Percentiles rank a stretch among this genome's conserved stretches.
Evolutionary conservation across 1,284 basidiomycete species (phyloP).

Genomic region (Heliocybe sulcata): DNA sequence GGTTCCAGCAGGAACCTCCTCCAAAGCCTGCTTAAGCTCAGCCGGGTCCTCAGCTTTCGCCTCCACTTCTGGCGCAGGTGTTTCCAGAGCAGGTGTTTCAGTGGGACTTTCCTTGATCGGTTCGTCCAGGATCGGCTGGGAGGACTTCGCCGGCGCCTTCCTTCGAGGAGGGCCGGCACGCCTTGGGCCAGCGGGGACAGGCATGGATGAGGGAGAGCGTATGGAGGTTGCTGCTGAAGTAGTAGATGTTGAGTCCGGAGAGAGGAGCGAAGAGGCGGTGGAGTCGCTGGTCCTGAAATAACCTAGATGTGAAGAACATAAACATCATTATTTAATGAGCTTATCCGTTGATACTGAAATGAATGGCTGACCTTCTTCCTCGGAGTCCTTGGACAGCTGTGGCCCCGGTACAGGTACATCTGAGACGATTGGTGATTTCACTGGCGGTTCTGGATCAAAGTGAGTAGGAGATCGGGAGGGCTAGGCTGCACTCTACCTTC

Average conservation of each 20-base stretch:
- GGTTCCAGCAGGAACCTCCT: slow-evolving; percentile 5
- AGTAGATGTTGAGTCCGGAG: slow-evolving; percentile 27
- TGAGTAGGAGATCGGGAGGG: background rate
- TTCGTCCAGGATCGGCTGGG: slow-evolving; percentile 16
- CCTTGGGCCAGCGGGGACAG: slow-evolving; percentile 63
- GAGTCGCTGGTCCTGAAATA: slow-evolving; percentile 12
- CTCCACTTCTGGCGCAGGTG: slow-evolving; percentile 5
- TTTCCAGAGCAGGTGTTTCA: slow-evolving; percentile 7
- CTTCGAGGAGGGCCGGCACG: slow-evolving; percentile 64
- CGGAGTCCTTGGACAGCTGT: background rate
- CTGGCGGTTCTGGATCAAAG: background rate
- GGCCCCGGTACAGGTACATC: background rate
- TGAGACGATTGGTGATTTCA: background rate
- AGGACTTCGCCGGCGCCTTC: slow-evolving; percentile 42
- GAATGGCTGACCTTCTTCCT: background rate
- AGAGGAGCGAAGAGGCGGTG: slow-evolving; percentile 22
- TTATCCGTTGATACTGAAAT: background rate
- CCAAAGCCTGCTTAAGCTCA: slow-evolving; percentile 11
- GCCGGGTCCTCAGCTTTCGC: slow-evolving; percentile 7
- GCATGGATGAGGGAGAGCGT: slow-evolving; percentile 51
- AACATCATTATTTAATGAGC: background rate
- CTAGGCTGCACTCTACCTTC: background rate
- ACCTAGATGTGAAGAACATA: slow-evolving; percentile 5
- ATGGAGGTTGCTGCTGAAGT: slow-evolving; percentile 16
- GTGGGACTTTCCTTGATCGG: slow-evolving; percentile 4